Conservation (phyloP, 331 rosid species). For the Pyrus hybrid region DNA sequence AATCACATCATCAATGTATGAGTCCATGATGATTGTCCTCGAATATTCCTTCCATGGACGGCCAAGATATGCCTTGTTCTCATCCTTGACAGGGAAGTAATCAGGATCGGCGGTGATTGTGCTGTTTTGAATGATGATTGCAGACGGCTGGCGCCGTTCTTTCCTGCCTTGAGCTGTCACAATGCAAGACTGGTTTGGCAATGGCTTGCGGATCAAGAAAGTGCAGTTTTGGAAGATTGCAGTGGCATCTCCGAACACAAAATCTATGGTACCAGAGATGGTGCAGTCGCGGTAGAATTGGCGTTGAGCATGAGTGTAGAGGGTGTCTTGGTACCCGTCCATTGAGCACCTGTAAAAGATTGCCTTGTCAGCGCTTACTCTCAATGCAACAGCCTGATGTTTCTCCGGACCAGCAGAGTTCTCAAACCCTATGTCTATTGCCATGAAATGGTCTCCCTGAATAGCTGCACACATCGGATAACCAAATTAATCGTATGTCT, state of each 20-base stretch:
- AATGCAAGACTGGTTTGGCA: slow-evolving; percentile 51
- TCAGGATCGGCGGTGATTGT: slow-evolving; percentile 26
- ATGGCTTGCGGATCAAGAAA: slow-evolving; percentile 48
- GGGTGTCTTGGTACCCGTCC: slow-evolving; percentile 72
- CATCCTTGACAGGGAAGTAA: slow-evolving; percentile 25
- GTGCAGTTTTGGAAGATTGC: slow-evolving; percentile 57
- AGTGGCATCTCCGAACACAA: slow-evolving; percentile 52
- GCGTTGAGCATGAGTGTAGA: slow-evolving; percentile 57
- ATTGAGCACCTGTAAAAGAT: slow-evolving; percentile 49
- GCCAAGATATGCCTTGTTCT: slow-evolving; percentile 35
- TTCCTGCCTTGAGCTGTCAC: slow-evolving; percentile 74
- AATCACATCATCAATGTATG: slow-evolving; percentile 47
- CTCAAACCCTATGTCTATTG: slow-evolving; percentile 49
- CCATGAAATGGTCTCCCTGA: slow-evolving; percentile 48
- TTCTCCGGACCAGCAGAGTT: slow-evolving; percentile 52
- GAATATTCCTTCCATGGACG: slow-evolving; percentile 70
- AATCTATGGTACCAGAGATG: slow-evolving; percentile 64
- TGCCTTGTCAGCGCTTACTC: slow-evolving; percentile 51
- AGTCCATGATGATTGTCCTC: slow-evolving; percentile 49
- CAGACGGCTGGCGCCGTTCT: slow-evolving; percentile 46
- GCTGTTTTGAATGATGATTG: slow-evolving; percentile 44
- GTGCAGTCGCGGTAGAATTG: slow-evolving; percentile 60
- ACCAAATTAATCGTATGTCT: neutral
- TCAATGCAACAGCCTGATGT: slow-evolving; percentile 72
- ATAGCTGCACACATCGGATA: slow-evolving; percentile 25